A percentile compares a stretch with the other conserved stretches of the same genome.
phyloP scores from a whole-genome alignment of 345 rosid species.

The Eucalyptus brandiana region DNA sequence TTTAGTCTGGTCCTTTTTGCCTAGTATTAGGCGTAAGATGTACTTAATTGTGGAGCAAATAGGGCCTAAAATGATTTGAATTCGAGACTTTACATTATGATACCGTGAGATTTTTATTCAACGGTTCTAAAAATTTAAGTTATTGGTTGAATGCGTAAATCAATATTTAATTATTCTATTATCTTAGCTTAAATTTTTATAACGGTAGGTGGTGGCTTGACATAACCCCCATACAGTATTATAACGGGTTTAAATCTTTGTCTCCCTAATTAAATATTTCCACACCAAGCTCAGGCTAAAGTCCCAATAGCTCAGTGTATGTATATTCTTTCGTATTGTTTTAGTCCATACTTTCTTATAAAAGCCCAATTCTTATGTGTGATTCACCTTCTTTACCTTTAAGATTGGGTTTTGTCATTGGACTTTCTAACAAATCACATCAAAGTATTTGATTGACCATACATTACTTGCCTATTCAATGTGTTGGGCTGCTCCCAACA shows the following conservation, averaged over 20 bases:
- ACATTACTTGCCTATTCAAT: neutral
- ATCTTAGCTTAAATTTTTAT: too few species aligned
- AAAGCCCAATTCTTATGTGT: neutral
- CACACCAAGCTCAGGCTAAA: accelerated
- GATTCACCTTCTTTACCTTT: neutral
- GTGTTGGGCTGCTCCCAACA: too few species aligned
- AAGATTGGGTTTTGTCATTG: neutral
- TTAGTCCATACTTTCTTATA: neutral
- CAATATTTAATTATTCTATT: too few species aligned
- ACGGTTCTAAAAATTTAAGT: accelerated
- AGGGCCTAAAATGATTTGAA: accelerated
- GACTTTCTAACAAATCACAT: neutral
- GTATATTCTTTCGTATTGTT: neutral
- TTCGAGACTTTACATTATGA: too few species aligned
- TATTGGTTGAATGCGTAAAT: neutral
- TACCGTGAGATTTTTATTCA: accelerated
- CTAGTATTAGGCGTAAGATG: neutral
- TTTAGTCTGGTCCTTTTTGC: neutral
- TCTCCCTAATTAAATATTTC: neutral
- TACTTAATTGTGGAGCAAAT: neutral
- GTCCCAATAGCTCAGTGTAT: neutral
- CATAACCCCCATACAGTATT: accelerated
- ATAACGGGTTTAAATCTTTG: too few species aligned
- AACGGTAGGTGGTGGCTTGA: accelerated
- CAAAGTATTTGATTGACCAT: neutral